phyloP scores from a whole-genome alignment of 371 early-diverging fungal species.

The Mucor racemosus region DNA sequence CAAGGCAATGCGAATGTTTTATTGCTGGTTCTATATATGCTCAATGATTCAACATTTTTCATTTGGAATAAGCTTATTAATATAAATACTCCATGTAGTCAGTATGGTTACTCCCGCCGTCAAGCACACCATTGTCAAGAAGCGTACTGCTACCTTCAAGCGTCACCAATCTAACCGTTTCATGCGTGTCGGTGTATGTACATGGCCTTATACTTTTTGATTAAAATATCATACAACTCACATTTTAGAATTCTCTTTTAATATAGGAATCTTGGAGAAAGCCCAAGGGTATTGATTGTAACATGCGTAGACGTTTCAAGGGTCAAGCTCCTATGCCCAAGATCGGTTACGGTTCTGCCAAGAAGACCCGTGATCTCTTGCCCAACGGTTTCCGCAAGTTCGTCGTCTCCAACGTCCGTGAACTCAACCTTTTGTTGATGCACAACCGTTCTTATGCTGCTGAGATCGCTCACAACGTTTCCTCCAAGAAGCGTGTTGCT shows the following conservation, averaged over 20 bases:
- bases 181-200: constrained; percentile 88
- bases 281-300: constrained; percentile 99
- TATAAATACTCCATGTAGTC: neutral
- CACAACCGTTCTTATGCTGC: constrained; percentile 99
- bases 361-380: constrained; percentile 94
- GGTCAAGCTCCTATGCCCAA: constrained; percentile 99
- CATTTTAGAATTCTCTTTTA: no score
- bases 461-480: constrained; percentile 98
- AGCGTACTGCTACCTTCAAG: constrained; percentile 97
- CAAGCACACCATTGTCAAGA: constrained; percentile 96
- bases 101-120: constrained; percentile 87
- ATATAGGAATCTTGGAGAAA: constrained; percentile 97
- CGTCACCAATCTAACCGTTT: constrained; percentile 99
- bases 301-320: constrained; percentile 96
- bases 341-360: constrained; percentile 99
- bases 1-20: no score
- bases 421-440: constrained; percentile 97
- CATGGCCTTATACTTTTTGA: no score
- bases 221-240: no score
- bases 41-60: neutral
- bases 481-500: constrained; percentile 96
- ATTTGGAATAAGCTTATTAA: neutral
- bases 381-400: constrained; percentile 99
- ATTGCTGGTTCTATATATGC: no score
- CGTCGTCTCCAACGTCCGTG: constrained; percentile 92